Evolutionary conservation across 208 protist genomes (phyloP).

Genomic region (Trichomonas tenax): DNA sequence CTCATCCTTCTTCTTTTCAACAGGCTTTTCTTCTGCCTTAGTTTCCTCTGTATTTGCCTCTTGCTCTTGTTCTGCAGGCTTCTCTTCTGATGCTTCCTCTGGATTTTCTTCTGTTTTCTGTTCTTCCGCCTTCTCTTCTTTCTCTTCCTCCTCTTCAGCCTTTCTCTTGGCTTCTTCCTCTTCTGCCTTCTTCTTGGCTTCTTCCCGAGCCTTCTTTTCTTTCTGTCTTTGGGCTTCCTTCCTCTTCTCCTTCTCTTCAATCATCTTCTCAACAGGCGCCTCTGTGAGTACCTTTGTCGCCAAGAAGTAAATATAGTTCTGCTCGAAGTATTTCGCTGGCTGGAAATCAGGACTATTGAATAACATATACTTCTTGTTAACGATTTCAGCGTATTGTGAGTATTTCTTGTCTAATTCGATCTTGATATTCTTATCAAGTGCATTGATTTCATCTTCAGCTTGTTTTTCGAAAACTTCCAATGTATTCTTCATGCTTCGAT

Average conservation of each 20-base stretch:
- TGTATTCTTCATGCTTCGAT: not conserved
- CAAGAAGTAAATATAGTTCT: not conserved
- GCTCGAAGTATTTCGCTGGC: not conserved
- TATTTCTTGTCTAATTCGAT: not conserved
- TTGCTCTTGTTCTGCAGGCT: no score
- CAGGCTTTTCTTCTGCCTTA: not conserved
- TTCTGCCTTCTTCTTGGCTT: not conserved
- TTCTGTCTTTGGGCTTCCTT: not conserved
- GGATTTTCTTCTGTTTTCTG: no score
- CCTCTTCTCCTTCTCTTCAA: not conserved
- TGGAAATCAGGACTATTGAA: not conserved
- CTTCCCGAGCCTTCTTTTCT: not conserved
- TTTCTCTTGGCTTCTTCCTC: no score
- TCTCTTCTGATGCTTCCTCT: no score
- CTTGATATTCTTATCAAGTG: not conserved
- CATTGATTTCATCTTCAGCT: not conserved
- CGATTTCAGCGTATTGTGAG: not conserved
- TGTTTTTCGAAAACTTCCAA: not conserved
- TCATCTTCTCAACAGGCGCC: not conserved
- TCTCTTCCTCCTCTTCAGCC: no score
- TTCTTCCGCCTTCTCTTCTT: no score
- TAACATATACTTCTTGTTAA: not conserved
- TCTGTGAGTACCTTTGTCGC: not conserved
- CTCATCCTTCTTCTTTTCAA: not conserved
- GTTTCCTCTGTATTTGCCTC: no score